Evolutionary conservation across 2,329 filamentous ascomycete genomes (phyloP).

Genomic region (Fusarium circinatum): DNA sequence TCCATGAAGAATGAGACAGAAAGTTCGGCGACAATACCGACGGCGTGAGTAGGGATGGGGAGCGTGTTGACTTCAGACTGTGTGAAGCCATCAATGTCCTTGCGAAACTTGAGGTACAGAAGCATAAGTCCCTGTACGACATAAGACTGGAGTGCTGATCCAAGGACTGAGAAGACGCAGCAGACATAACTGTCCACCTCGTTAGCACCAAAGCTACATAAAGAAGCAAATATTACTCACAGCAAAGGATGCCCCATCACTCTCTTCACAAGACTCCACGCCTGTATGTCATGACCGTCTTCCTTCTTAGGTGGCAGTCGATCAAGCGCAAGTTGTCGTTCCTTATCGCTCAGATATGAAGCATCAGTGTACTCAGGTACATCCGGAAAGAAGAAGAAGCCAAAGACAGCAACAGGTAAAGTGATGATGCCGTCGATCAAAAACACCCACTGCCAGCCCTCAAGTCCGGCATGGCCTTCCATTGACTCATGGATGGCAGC

Average conservation of each 20-base stretch:
- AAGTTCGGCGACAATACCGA: slow-evolving; percentile 41
- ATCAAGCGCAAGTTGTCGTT: slow-evolving; percentile 47
- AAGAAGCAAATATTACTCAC: slow-evolving; percentile 11
- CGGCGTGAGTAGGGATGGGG: slow-evolving; percentile 39
- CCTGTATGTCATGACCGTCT: slow-evolving; percentile 49
- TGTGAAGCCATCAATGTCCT: slow-evolving; percentile 29
- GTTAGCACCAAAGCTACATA: fast-evolving
- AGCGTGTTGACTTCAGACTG: slow-evolving; percentile 43
- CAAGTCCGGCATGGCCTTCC: slow-evolving; percentile 52
- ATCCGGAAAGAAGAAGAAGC: slow-evolving; percentile 37
- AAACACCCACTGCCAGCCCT: slow-evolving; percentile 61
- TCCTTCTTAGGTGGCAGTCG: slow-evolving; percentile 47
- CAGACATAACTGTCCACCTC: background rate
- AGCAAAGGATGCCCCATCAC: slow-evolving; percentile 43
- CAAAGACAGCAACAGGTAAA: slow-evolving; percentile 31
- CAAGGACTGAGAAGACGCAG: slow-evolving; percentile 46
- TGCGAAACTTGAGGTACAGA: slow-evolving; percentile 38
- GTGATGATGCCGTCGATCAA: slow-evolving; percentile 39
- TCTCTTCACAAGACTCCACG: slow-evolving; percentile 45
- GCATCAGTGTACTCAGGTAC: slow-evolving; percentile 50
- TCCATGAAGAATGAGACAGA: slow-evolving; percentile 36
- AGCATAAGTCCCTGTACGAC: slow-evolving; percentile 42
- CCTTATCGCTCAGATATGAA: slow-evolving; percentile 48
- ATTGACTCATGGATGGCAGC: slow-evolving; percentile 51
- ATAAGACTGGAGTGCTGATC: slow-evolving; percentile 35